Evolutionary conservation across 2,329 filamentous ascomycete genomes (phyloP), one percentile per base, ranked within the genome.

Genomic region (Colletotrichum horii): DNA sequence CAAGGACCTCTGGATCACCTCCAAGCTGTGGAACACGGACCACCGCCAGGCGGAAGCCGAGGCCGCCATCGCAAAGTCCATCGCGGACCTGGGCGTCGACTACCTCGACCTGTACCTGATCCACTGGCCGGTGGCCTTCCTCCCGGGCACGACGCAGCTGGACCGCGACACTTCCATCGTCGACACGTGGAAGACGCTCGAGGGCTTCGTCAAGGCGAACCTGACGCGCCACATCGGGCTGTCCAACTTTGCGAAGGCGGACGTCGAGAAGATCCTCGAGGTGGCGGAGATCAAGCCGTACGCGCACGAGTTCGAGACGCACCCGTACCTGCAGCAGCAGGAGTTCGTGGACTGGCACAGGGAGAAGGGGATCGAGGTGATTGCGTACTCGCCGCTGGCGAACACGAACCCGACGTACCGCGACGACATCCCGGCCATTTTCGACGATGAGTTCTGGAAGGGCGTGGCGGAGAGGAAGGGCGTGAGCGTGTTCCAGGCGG

Each of bases 1-100:
- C n/a, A 82, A 84, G 7, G 84, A 89, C 56, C 83, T 90, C 67
- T 90, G 89, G 86, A 80, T 92, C 71, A 94, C 93, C 76, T 93
- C 92, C 77, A 95, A 94, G 86, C 88, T 94, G 60, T 92, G 93
- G 87, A 94, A 94, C 89, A 91, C 79, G 4, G 74, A 74, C 66
- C 78, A 16, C 73, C 89, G 71, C 60, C 26, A 61, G 11, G 32
- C 62, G 6, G 32, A 70, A 22, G 74, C 74, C 38, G 83, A 85
- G 58, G 82, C 85, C 48, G 89, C 88, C 12, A 84, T 90, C 67
- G 80, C 84, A 22, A 85, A 86, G 77, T 88, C 88, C 8, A 80
- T 91, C 65, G 83, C 85, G 67, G 84, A 86, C 64, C 83, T 91
- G 32, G 86, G 87, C 6, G 83, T 87, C 1, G 86, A 86, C 65